Conservation (phyloP, 495 filamentous ascomycete species). For the Penicillium crystallinum region DNA sequence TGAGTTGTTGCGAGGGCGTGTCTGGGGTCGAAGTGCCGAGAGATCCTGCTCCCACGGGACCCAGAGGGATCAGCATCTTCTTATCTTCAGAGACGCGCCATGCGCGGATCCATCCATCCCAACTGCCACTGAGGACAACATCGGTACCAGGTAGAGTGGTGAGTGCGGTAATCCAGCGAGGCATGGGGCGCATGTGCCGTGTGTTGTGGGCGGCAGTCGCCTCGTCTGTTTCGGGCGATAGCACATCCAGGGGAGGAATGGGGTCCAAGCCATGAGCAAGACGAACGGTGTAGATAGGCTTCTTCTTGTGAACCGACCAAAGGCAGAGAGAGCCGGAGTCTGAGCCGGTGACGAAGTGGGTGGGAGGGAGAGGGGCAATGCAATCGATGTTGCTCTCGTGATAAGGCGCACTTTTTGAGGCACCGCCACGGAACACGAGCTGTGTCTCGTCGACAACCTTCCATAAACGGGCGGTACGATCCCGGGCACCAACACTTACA, state of each 20-base stretch:
- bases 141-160: constrained; percentile 82
- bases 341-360: constrained; percentile 85
- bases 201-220: constrained; percentile 54
- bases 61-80: constrained; percentile 65
- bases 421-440: constrained; percentile 87
- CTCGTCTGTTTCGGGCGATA: constrained; percentile 62
- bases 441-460: constrained; percentile 95
- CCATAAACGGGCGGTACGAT: constrained; percentile 92
- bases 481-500: constrained; percentile 81
- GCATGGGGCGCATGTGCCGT: constrained; percentile 41
- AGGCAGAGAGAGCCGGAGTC: constrained; percentile 82
- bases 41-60: constrained; percentile 51
- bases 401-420: constrained; percentile 46
- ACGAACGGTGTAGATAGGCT: constrained; percentile 74
- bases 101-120: constrained; percentile 84
- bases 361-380: constrained; percentile 81
- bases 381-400: constrained; percentile 86
- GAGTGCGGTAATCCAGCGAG: constrained; percentile 87
- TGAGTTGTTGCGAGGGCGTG: constrained; percentile 36
- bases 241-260: constrained; percentile 56
- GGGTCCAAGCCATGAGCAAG: constrained; percentile 80
- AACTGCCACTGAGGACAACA: constrained; percentile 81
- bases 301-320: constrained; percentile 94
- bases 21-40: constrained; percentile 18
- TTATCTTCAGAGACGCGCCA: constrained; percentile 84